Evolutionary conservation across 2,329 filamentous ascomycete genomes (phyloP).

Genomic region (Venturia nashicola): DNA sequence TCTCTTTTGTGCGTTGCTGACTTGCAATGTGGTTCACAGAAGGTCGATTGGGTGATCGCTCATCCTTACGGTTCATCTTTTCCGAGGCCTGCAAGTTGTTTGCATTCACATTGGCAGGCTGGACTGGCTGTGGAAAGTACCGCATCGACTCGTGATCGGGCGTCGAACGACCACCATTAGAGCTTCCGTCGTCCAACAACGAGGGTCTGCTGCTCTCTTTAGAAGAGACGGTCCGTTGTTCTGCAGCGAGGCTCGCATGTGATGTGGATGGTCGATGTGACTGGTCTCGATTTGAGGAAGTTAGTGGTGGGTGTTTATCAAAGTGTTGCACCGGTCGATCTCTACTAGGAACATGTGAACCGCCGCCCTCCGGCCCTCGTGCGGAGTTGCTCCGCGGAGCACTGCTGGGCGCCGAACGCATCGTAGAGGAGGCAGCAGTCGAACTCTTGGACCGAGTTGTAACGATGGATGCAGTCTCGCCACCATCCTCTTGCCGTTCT

Average conservation of each 20-base stretch:
- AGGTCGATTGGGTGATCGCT: background rate
- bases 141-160: background rate
- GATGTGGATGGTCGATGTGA: background rate
- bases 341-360: background rate
- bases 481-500: constrained; percentile 14
- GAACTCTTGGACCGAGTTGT: constrained; percentile 1
- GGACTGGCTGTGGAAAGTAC: background rate
- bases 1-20: background rate
- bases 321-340: constrained; percentile 4
- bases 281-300: background rate
- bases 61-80: constrained; percentile 1
- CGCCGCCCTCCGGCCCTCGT: background rate
- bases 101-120: background rate
- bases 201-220: constrained; percentile 6
- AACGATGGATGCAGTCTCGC: constrained; percentile 1
- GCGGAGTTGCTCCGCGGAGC: background rate
- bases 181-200: background rate
- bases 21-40: background rate
- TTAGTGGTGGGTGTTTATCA: constrained; percentile 1
- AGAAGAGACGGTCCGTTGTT: constrained; percentile 7
- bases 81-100: background rate
- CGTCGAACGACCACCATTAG: background rate
- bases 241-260: background rate
- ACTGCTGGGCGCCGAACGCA: background rate
- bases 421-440: background rate